Base-by-base conservation (phyloP, 2,329 filamentous ascomycete species). In the Apiospora hydei region DNA sequence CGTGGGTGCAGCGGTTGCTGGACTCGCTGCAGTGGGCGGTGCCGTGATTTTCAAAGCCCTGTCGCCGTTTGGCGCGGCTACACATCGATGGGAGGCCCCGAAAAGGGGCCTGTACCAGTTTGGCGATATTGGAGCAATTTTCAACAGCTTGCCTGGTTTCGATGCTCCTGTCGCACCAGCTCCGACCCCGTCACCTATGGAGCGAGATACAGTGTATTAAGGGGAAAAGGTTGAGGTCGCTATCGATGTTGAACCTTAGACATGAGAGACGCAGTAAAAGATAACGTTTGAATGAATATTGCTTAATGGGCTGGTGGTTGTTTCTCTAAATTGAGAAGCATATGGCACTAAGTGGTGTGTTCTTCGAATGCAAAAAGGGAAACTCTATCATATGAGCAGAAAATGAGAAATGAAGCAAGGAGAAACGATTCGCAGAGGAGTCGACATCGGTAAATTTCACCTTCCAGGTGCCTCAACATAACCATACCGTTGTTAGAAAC, bases 101-200 rank as follows among this genome's bases (percentile, higher is more conserved):
- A 75, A 70, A 61, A 16, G 75, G 16, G 76, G 79, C 0, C 73
- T 88, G 46, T 80, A 82, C 68, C 81, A 82, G 71, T 86, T 87
- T 74, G 87, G 86, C 4, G 84, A 86, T 30, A 78, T 87, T 21
- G 86, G 87, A 0, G 81, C 83, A 0, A 84, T 88, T 79, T 75
- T 88, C 43, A 76, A 80, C 38, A 72, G 70, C 10, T 64, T 81
- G 8, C 78, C 78, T 1, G 69, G 69, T n/a, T 70, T 73, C 72
- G 43, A 66, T 61, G 46, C 53, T 69, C 43, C 46, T 14, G 57
- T 69, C 10, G 41, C 41, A n/a, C 34, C 69, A 24, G 41, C 57
- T 5, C 57, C 38, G 8, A 53, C 34, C 30, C 61, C 51, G 1
- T 64, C 57, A 21, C 34, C 57, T 34, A 64, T 11, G 16, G 68